phyloP scores from a whole-genome alignment of 805 yeast genomes.

The Saturnispora ahearnii region DNA sequence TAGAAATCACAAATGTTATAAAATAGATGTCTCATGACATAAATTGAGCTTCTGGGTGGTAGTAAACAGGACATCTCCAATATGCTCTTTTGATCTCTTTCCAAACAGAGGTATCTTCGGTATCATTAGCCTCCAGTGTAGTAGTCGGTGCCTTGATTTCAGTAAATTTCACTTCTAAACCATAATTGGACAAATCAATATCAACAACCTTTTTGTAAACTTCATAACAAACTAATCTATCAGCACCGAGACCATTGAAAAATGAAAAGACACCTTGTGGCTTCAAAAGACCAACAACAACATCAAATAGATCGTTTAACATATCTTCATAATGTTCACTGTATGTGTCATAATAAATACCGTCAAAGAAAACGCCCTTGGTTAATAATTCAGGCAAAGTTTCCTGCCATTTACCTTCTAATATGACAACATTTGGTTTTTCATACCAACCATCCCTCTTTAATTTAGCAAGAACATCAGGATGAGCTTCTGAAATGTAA shows the following conservation, averaged over 20 bases:
- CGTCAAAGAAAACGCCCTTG: slow-evolving; percentile 69
- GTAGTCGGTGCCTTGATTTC: slow-evolving; percentile 39
- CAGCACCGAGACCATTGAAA: slow-evolving; percentile 87
- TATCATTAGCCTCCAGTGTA: slow-evolving; percentile 29
- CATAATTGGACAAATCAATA: slow-evolving; percentile 71
- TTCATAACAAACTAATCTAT: slow-evolving; percentile 63
- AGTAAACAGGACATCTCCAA: slow-evolving; percentile 61
- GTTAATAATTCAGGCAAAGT: slow-evolving; percentile 56
- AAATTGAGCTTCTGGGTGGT: slow-evolving; percentile 55
- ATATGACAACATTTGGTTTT: slow-evolving; percentile 57
- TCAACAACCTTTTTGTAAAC: slow-evolving; percentile 80
- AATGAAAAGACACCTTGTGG: slow-evolving; percentile 82
- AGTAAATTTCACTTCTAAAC: slow-evolving; percentile 53
- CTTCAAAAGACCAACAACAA: slow-evolving; percentile 70
- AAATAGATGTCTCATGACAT: slow-evolving; percentile 4
- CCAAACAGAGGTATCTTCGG: slow-evolving; percentile 41
- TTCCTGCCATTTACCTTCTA: slow-evolving; percentile 94
- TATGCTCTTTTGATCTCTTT: slow-evolving; percentile 52
- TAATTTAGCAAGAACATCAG: slow-evolving; percentile 71
- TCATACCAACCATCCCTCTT: slow-evolving; percentile 75
- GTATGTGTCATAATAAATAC: slow-evolving; percentile 89
- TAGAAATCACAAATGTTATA: background rate
- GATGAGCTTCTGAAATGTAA: slow-evolving; percentile 91
- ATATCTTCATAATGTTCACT: slow-evolving; percentile 87
- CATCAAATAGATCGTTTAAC: slow-evolving; percentile 68